A percentile compares a stretch with the other conserved stretches of the same genome.
Evolutionary conservation across 2,329 filamentous ascomycete species (phyloP).

Genomic region (Aspergillus eucalypticola): DNA sequence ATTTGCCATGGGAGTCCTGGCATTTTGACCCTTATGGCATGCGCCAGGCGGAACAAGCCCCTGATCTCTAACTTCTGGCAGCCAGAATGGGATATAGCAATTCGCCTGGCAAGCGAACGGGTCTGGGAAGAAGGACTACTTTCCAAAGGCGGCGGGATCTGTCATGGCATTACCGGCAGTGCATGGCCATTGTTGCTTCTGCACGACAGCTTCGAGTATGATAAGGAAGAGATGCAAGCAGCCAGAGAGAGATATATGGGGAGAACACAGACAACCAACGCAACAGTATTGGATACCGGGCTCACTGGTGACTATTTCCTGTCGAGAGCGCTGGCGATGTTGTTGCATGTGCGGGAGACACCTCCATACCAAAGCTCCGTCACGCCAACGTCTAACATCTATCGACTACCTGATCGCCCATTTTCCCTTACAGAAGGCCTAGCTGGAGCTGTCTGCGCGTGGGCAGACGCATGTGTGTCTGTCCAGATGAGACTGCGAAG

Average conservation of each 20-base stretch:
- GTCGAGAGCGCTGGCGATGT: slow-evolving; percentile 38
- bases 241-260: slow-evolving; percentile 27
- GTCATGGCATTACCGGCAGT: slow-evolving; percentile 46
- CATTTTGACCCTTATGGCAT: slow-evolving; percentile 37
- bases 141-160: slow-evolving; percentile 44
- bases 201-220: slow-evolving; percentile 40
- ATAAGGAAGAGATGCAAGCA: slow-evolving; percentile 20
- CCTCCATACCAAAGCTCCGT: slow-evolving; percentile 33
- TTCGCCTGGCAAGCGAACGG: slow-evolving; percentile 34
- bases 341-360: slow-evolving; percentile 41
- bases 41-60: slow-evolving; percentile 30
- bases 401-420: slow-evolving; percentile 44
- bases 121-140: slow-evolving; percentile 46
- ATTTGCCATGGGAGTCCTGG: slow-evolving; percentile 46
- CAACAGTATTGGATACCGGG: slow-evolving; percentile 8
- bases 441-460: slow-evolving; percentile 43
- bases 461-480: slow-evolving; percentile 42
- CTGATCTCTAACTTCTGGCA: slow-evolving; percentile 36
- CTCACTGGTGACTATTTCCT: slow-evolving; percentile 41
- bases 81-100: slow-evolving; percentile 42
- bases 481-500: slow-evolving; percentile 38
- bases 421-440: slow-evolving; percentile 44
- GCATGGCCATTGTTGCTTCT: slow-evolving; percentile 42
- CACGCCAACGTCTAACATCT: slow-evolving; percentile 26
- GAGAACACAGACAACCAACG: slow-evolving; percentile 9